Evolutionary conservation across 106 monocot genomes (phyloP).

Genomic region (Acanthochlamys bracteata): DNA sequence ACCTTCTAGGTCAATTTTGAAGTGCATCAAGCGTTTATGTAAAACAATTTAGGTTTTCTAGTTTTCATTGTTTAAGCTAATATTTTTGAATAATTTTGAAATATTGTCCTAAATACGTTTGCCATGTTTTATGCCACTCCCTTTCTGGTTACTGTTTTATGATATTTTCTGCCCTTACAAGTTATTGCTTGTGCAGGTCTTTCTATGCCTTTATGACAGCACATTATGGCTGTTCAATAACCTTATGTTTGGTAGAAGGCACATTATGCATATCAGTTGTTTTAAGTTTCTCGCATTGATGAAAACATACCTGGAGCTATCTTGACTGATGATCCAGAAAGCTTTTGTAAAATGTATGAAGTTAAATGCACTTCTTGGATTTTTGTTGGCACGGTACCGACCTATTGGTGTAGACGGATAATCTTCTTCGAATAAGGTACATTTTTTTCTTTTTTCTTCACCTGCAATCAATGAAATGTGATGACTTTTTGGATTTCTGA

Average conservation of each 20-base stretch:
- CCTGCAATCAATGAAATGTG: too few relatives aligned
- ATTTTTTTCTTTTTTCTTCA: too few relatives aligned
- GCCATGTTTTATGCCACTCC: not conserved
- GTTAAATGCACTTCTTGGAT: not conserved
- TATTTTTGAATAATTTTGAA: too few relatives aligned
- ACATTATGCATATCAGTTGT: not conserved
- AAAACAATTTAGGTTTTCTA: too few relatives aligned
- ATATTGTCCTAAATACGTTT: too few relatives aligned
- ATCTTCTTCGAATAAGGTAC: too few relatives aligned
- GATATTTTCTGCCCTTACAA: not conserved
- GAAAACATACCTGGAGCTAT: not conserved
- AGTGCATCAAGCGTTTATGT: too few relatives aligned
- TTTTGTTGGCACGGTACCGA: not conserved
- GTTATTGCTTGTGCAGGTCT: conserved; percentile 7
- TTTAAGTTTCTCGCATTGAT: not conserved
- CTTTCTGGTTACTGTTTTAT: not conserved
- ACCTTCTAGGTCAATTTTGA: too few relatives aligned
- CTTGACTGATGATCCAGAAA: not conserved
- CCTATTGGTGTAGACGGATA: too few relatives aligned
- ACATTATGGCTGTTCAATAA: not conserved
- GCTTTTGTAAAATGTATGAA: not conserved
- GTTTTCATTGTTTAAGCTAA: too few relatives aligned
- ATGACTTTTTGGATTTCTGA: too few relatives aligned
- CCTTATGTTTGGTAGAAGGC: not conserved
- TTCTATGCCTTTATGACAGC: conserved; percentile 23